Percentiles rank a stretch among this genome's conserved stretches.
phyloP scores from a whole-genome alignment of 768 basidiomycete genomes.

The Amanita phalloides region DNA sequence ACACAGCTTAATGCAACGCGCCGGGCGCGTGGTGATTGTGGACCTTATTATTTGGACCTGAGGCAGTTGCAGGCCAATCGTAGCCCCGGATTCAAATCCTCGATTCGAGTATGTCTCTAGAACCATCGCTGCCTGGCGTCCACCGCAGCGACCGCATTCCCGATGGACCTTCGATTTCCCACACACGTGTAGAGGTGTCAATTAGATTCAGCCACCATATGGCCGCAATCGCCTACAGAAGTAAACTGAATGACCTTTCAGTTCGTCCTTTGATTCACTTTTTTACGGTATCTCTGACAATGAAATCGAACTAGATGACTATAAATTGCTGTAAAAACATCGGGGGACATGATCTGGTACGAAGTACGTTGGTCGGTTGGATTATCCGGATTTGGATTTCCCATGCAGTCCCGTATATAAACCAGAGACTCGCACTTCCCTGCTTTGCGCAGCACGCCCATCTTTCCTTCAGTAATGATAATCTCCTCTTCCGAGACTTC shows the following conservation, averaged over 20 bases:
- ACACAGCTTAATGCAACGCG: not conserved
- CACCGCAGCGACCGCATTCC: not conserved
- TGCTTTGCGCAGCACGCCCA: not conserved
- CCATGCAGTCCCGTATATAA: not conserved
- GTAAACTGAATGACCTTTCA: not conserved
- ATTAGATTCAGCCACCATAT: not conserved
- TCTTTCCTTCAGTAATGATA: too few species aligned
- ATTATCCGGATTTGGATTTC: not conserved
- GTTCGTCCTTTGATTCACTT: not conserved
- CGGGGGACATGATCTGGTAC: not conserved
- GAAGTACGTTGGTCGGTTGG: not conserved
- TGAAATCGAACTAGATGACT: not conserved
- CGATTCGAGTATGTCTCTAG: too few species aligned
- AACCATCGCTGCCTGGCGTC: too few species aligned
- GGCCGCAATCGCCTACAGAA: not conserved
- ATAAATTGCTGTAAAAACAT: not conserved
- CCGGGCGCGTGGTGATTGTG: not conserved
- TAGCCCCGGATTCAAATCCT: too few species aligned
- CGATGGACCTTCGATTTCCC: not conserved
- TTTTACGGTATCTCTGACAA: not conserved
- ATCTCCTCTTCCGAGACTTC: not conserved
- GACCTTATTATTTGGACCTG: not conserved
- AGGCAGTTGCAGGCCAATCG: too few species aligned
- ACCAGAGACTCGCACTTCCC: too few species aligned
- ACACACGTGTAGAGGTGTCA: not conserved